These are phyloP conservation scores for Irpex rosettiformis DNA, from an alignment of 1,284 basidiomycete species.

Conservation along the genomic window DNA sequence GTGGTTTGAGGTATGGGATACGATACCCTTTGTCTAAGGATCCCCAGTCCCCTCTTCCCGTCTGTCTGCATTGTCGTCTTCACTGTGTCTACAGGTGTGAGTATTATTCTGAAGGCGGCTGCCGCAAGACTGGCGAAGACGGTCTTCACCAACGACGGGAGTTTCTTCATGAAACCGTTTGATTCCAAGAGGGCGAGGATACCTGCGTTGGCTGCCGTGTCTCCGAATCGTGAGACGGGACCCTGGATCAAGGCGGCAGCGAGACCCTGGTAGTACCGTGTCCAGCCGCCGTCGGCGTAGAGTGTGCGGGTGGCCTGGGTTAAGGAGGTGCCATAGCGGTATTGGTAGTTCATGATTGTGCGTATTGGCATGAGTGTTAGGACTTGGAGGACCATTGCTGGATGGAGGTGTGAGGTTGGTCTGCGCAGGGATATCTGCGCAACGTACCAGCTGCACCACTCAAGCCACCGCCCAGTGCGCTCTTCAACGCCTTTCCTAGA, in stretches of 20 bases:
- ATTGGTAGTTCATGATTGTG: constrained; percentile 92
- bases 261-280: constrained; percentile 82
- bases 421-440: neutral
- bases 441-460: constrained; percentile 75
- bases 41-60: constrained; percentile 61
- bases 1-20: constrained; percentile 7
- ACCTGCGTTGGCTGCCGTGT: constrained; percentile 84
- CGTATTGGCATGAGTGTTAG: constrained; percentile 81
- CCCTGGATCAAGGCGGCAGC: constrained; percentile 80
- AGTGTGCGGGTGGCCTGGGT: constrained; percentile 64
- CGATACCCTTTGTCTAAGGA: constrained; percentile 63
- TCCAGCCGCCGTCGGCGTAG: constrained; percentile 75
- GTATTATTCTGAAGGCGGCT: constrained; percentile 76
- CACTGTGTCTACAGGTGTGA: constrained; percentile 86
- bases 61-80: constrained; percentile 93
- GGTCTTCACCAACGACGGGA: constrained; percentile 65
- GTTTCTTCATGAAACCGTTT: constrained; percentile 60
- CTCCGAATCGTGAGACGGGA: constrained; percentile 77
- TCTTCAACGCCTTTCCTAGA: constrained; percentile 66
- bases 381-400: constrained; percentile 88
- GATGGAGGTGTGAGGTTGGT: neutral
- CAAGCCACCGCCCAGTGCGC: constrained; percentile 80
- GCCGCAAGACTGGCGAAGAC: constrained; percentile 69
- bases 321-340: constrained; percentile 77
- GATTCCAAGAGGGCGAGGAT: constrained; percentile 73